These are phyloP conservation scores for Schizophyllum amplum DNA, from an alignment of 1,284 basidiomycete genomes.

Conservation along the genomic window DNA sequence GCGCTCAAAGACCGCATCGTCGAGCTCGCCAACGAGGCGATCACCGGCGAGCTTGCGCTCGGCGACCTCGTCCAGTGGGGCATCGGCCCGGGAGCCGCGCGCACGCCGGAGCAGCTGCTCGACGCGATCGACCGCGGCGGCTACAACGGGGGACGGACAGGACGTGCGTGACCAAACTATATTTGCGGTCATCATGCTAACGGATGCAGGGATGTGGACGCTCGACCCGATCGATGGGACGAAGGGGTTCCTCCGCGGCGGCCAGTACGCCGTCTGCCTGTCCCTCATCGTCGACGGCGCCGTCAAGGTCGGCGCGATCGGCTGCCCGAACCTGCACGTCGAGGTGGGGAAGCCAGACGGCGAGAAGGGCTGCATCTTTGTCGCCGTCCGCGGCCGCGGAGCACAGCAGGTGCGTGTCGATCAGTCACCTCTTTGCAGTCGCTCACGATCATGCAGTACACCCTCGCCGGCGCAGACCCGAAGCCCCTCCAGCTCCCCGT, in stretches of 20 bases:
- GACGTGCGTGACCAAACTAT: constrained; percentile 49
- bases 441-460: constrained; percentile 23
- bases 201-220: constrained; percentile 70
- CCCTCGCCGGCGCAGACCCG: constrained; percentile 34
- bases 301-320: constrained; percentile 87
- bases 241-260: constrained; percentile 93
- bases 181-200: constrained; percentile 15
- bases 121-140: constrained; percentile 85
- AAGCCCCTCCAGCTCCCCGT: constrained; percentile 41
- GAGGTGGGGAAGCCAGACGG: constrained; percentile 49
- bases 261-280: constrained; percentile 96
- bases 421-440: not conserved
- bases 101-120: constrained; percentile 56
- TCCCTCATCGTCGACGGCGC: constrained; percentile 82
- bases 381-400: constrained; percentile 78
- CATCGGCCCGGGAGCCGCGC: constrained; percentile 46
- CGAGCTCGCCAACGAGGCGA: constrained; percentile 77
- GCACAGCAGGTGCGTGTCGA: constrained; percentile 54
- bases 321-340: constrained; percentile 88
- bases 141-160: constrained; percentile 66
- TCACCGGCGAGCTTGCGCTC: constrained; percentile 45
- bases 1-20: constrained; percentile 67
- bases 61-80: constrained; percentile 57
- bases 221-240: constrained; percentile 92
- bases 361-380: constrained; percentile 73